Evolutionary conservation across 805 yeast genomes (phyloP), one percentile per base, ranked within the genome.

Genomic region (Myxozyma kluyveri): DNA sequence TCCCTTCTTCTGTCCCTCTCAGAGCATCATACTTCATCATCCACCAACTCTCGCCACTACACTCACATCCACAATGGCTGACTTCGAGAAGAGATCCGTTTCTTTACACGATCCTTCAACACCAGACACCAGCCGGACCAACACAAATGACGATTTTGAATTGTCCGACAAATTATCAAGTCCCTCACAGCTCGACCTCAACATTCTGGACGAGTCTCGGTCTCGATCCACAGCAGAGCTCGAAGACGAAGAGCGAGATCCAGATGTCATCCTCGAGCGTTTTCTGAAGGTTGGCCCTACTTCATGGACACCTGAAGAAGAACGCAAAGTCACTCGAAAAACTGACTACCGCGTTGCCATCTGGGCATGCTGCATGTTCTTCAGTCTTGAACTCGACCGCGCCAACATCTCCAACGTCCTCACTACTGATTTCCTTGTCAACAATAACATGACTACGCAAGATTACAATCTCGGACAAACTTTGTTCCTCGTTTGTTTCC

Each of bases 391-490:
- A 59, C 67, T 80, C 53, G 85, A 80, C 66, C 69, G 86, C 53
- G 75, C 76, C 37, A 81, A 82, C 62, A 65, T 82, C 45, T 58
- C 72, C 2, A 81, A 80, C 62, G 83, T 81, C 46, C 56, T 77
- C 14, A 71, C 85, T 0, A 85, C 79, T 56, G 75, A 77, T 61
- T 59, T 82, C 61, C 65, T 81, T 50, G 67, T 67, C 0, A 83
- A 81, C 58, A 67, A 80, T 51, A 63, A 69, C 0, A 63, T 81
- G 63, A 75, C 77, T n/a, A 80, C 83, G 9, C 66, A 75, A 57
- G 77, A 81, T 54, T 80, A 73, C 64, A 83, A 83, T 62, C 61
- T 69, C 39, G 88, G 84, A 39, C 75, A 72, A 56, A 80, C 84
- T 4, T 70, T 83, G 39, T 76, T 75, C 57, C 2, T 85, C 80